phyloP scores from a whole-genome alignment of 345 rosid species.

The Citrus australasica region DNA sequence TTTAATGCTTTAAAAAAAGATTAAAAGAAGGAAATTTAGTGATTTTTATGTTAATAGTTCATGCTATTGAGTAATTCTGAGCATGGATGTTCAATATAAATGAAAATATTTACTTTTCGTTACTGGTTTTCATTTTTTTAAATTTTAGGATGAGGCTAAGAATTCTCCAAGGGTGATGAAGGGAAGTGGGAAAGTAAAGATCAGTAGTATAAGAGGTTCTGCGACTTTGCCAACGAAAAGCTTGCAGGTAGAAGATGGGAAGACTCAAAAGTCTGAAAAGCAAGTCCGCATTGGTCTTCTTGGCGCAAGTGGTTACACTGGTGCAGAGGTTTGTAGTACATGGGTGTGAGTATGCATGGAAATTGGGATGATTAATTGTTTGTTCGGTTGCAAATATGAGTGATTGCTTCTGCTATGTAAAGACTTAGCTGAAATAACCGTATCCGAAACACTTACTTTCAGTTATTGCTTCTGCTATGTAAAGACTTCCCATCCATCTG shows the following conservation, averaged over 20 bases:
- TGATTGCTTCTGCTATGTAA: neutral
- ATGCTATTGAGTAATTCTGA: neutral
- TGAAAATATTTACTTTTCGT: neutral
- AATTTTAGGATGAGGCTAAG: conserved; percentile 30
- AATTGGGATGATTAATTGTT: neutral
- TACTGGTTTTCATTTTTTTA: neutral
- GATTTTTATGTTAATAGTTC: neutral
- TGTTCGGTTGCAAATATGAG: neutral
- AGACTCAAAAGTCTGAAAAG: conserved; percentile 30
- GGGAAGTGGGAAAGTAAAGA: conserved; percentile 15
- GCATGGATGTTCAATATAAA: neutral
- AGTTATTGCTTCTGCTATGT: neutral
- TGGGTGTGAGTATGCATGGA: neutral
- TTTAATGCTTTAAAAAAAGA: neutral
- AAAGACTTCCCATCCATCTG: neutral
- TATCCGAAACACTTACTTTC: neutral
- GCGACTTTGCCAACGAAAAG: conserved; percentile 34
- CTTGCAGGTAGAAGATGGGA: conserved; percentile 31
- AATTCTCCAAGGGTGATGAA: conserved; percentile 21
- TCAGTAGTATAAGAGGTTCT: conserved; percentile 31
- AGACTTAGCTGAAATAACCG: neutral
- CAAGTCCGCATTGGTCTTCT: conserved; percentile 81
- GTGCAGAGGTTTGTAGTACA: conserved; percentile 77
- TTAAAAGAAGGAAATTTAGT: neutral
- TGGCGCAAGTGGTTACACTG: conserved; percentile 99